Evolutionary conservation across 2,329 filamentous ascomycete genomes (phyloP).

Genomic region (Lasiodiplodia sp.): DNA sequence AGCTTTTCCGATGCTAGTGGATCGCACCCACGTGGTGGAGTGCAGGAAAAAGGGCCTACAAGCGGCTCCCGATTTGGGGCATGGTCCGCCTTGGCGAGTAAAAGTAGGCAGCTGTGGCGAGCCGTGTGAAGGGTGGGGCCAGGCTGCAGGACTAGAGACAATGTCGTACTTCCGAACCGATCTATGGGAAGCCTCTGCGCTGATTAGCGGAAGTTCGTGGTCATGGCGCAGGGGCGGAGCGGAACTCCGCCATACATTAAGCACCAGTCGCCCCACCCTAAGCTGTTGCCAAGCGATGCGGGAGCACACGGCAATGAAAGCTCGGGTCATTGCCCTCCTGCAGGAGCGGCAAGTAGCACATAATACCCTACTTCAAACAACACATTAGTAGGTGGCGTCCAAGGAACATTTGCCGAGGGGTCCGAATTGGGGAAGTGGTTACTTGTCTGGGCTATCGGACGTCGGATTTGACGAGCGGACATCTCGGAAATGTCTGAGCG

Average conservation of each 20-base stretch:
- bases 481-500: not conserved
- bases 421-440: not conserved
- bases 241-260: not conserved
- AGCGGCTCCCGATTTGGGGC: not conserved
- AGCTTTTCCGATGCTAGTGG: not conserved
- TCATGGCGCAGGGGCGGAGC: not conserved
- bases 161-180: not conserved
- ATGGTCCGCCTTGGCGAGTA: not conserved
- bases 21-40: not conserved
- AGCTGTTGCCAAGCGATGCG: conserved; percentile 10
- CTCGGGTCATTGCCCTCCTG: not conserved
- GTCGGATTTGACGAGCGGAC: not conserved
- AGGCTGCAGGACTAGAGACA: not conserved
- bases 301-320: not conserved
- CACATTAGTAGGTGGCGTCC: not conserved
- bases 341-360: not conserved
- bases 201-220: conserved; percentile 8
- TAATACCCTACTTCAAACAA: not conserved
- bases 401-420: not conserved
- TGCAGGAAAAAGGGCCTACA: not conserved
- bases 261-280: not conserved
- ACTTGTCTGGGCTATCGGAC: not conserved
- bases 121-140: not conserved
- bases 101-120: not conserved
- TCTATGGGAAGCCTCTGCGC: not conserved